Evolutionary conservation across 495 filamentous ascomycete genomes (phyloP).

Genomic region (Annulohypoxylon stygium): DNA sequence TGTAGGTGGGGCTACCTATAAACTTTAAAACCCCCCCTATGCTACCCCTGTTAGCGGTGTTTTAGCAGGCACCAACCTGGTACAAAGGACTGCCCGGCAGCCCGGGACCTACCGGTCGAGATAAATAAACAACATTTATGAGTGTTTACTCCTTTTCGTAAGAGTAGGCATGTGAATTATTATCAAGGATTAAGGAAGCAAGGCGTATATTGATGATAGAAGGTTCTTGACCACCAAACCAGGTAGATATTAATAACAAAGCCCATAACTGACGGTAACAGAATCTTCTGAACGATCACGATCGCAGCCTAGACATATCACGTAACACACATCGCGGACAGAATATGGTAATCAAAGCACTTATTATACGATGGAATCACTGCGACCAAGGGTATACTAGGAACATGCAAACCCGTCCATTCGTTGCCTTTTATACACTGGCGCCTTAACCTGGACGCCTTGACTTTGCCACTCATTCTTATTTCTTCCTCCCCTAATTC

Average conservation of each 20-base stretch:
- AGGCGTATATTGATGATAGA: background rate
- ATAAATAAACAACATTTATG: too few species aligned
- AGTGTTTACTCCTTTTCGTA: too few species aligned
- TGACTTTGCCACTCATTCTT: too few species aligned
- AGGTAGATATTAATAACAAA: background rate
- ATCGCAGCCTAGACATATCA: background rate
- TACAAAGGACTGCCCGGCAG: background rate
- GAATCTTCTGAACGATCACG: background rate
- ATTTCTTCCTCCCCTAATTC: background rate
- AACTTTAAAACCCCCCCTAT: background rate
- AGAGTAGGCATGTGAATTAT: background rate
- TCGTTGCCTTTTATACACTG: background rate
- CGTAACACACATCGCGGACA: background rate
- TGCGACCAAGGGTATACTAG: constrained; percentile 34
- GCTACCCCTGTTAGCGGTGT: background rate
- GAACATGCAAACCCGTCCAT: background rate
- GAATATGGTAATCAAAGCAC: background rate
- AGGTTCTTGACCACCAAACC: background rate
- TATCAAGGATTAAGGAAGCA: background rate
- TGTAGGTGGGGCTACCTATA: background rate
- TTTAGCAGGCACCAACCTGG: background rate
- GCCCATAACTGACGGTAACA: background rate
- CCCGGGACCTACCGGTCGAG: too few species aligned
- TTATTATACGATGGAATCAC: constrained; percentile 23
- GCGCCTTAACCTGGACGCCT: background rate